Evolutionary conservation across 768 basidiomycete genomes (phyloP), one percentile per base, ranked within the genome.

Genomic region (Amanita subjunquillea): DNA sequence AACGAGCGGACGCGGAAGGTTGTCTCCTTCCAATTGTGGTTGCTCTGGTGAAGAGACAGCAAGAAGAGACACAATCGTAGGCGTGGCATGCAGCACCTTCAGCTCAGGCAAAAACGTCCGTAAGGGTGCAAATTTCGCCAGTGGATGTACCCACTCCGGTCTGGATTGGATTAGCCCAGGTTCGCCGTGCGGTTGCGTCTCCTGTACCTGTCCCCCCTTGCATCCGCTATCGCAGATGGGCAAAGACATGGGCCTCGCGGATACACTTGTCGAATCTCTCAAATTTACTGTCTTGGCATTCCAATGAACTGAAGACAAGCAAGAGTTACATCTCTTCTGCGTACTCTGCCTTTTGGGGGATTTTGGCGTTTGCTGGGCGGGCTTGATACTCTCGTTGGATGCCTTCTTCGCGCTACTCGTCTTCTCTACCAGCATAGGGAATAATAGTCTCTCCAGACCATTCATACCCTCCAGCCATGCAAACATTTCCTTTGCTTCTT

Each of bases 391-490:
- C 22, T 45, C 44, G 41, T 13, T 41, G 6, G 53, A 54, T 32
- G 29, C 6, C 36, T 22, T 39, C 9, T 32, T 39, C 36, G 10
- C 6, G 32, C 17, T 27, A 32, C 64, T 63, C 38, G 17, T 17
- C 8, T 53, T 50, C 50, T 68, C 67, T 17, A 67, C 55, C 27
- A 75, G 65, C 44, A 69, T 64, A 22, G 73, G 73, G 40, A 78
- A 70, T 9, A 60, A 63, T 40, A 78, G 62, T 7, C 62, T 56
- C 30, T 62, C 63, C 53, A 76, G 64, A 55, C 73, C 72, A 36
- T 63, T 65, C 56, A 75, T 71, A 30, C 72, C 72, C 51, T 72
- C 68, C 30, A 75, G 60, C 73, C 73, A 72, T 23, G 65, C 62
- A 44, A 75, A 70, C 44, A 73, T 44, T 10, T 65, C 61, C 23